A percentile compares a stretch with the other conserved stretches of the same genome.
Conservation (phyloP, 2,329 filamentous ascomycete species). For the Penicillium hesseltinei region DNA sequence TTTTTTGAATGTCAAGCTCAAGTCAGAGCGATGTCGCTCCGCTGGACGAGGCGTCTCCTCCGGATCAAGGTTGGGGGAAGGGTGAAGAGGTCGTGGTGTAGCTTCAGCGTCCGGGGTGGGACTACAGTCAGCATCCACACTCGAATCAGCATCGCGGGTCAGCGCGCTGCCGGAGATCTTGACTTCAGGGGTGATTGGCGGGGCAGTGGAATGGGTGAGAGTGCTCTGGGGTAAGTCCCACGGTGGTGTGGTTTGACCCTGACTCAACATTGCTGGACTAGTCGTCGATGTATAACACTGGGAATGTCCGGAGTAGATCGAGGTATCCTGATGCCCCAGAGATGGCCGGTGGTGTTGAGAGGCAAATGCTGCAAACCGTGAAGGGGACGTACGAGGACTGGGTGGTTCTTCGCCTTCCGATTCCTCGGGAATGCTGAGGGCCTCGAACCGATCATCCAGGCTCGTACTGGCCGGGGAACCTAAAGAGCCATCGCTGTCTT, state of each 20-base stretch:
- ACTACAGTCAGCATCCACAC: slow-evolving; percentile 20
- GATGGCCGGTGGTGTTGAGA: slow-evolving; percentile 15
- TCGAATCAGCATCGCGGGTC: slow-evolving; percentile 11
- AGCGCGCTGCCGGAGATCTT: slow-evolving; percentile 8
- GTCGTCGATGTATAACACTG: slow-evolving; percentile 1
- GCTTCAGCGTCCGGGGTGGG: slow-evolving; percentile 32
- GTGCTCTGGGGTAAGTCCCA: slow-evolving; percentile 16
- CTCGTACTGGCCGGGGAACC: slow-evolving; percentile 25
- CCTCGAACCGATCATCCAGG: slow-evolving; percentile 34
- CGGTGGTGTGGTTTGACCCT: slow-evolving; percentile 35
- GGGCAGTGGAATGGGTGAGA: slow-evolving; percentile 17
- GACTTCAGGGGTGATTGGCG: slow-evolving; percentile 23
- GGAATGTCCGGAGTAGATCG: slow-evolving; percentile 20
- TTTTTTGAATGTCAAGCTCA: slow-evolving; percentile 8
- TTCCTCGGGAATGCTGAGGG: slow-evolving; percentile 37
- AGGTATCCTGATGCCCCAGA: slow-evolving; percentile 18
- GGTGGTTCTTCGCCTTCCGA: slow-evolving; percentile 32
- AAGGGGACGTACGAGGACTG: slow-evolving; percentile 25
- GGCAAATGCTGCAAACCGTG: background rate
- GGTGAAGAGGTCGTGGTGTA: slow-evolving; percentile 35
- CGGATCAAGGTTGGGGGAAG: slow-evolving; percentile 26
- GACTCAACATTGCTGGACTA: slow-evolving; percentile 15
- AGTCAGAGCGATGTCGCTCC: slow-evolving; percentile 23
- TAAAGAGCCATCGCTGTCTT: slow-evolving; percentile 24
- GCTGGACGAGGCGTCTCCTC: slow-evolving; percentile 29